Base-by-base conservation (phyloP, 139 green algal genomes). In the Medakamo hakoo region DNA sequence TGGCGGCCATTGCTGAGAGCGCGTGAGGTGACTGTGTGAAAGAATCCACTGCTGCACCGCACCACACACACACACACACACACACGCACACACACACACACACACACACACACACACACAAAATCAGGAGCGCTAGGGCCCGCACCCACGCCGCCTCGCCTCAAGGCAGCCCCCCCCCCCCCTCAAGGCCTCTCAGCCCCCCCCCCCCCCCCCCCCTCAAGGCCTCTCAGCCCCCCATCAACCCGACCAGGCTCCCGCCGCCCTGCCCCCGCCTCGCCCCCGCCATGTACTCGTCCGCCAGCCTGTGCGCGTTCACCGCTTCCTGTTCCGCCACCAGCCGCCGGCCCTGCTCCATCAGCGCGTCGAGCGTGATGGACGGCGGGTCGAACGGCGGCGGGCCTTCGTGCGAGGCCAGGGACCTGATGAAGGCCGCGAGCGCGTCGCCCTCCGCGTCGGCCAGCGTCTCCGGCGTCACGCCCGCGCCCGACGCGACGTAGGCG, bases 291-390 rank as follows among this genome's bases (percentile, higher is more conserved):
- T 70, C 71, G 30, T 93, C 82, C 0, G 88, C 86, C 58, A 94
- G 76, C 84, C 94, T 86, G 76, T 94, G 80, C 56, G 86, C 81
- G 80, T 91, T 93, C 20, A 95, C 80, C 69, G 94, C 94, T 69
- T 95, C 85, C 76, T 92, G 88, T 82, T 95, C 88, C 23, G 81
- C 63, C n/a, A 85, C 78, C 58, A 95, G 71, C 22, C 49, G 14
- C 58, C 76, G 67, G 70, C 89, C 91, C 77, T 96, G 95, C 70
- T 82, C 75, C 66, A 98, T 75, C 29, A 98, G 79, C 30, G 81
- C 73, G 19, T 86, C 69, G 56, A 95, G 62, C 62, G 59, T 82
- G 87, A 98, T 98, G 25, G 63, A 24, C n/a, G 86, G 87, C 74
- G 86, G 86, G 40, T 90, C 88, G 49, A 95, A 91, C 57, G 75